A percentile compares a stretch with the other conserved stretches of the same genome.
Conservation (phyloP, 202 grass and related monocot species). For the Schoenoplectus triqueter region DNA sequence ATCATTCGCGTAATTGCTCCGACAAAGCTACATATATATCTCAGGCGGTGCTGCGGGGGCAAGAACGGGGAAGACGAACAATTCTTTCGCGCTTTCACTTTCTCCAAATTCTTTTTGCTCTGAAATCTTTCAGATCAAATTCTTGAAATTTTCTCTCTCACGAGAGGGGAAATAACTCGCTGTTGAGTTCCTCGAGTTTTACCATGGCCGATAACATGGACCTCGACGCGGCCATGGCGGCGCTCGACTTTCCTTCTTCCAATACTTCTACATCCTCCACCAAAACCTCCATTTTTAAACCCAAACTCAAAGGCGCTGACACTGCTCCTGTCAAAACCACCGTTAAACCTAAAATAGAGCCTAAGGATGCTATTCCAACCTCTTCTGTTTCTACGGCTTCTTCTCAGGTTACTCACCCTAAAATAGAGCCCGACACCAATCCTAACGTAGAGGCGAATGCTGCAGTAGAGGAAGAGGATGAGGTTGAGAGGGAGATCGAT, state of each 20-base stretch:
- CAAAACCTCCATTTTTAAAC: background rate
- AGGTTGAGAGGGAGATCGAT: constrained; percentile 80
- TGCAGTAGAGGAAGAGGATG: constrained; percentile 43
- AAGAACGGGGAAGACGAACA: no score
- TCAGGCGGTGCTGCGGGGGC: background rate
- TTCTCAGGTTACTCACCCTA: background rate
- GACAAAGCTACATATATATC: background rate
- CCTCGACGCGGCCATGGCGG: constrained; percentile 50
- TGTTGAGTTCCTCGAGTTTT: background rate
- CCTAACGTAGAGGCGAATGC: constrained; percentile 36
- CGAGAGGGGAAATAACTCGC: background rate
- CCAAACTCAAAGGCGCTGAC: constrained; percentile 52
- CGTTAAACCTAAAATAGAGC: constrained; percentile 21
- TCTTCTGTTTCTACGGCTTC: background rate
- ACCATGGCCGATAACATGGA: constrained; percentile 56
- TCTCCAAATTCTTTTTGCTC: no score
- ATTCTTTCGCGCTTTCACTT: no score
- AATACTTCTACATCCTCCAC: background rate
- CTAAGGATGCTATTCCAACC: background rate
- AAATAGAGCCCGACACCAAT: constrained; percentile 17
- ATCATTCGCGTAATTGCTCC: no score
- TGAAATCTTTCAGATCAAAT: background rate
- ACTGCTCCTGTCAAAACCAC: background rate
- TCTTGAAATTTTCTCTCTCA: background rate
- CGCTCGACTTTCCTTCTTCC: constrained; percentile 43